A percentile compares a stretch with the other conserved stretches of the same genome.
phyloP scores from a whole-genome alignment of 768 basidiomycete genomes.

The Pleurotus sapidus region DNA sequence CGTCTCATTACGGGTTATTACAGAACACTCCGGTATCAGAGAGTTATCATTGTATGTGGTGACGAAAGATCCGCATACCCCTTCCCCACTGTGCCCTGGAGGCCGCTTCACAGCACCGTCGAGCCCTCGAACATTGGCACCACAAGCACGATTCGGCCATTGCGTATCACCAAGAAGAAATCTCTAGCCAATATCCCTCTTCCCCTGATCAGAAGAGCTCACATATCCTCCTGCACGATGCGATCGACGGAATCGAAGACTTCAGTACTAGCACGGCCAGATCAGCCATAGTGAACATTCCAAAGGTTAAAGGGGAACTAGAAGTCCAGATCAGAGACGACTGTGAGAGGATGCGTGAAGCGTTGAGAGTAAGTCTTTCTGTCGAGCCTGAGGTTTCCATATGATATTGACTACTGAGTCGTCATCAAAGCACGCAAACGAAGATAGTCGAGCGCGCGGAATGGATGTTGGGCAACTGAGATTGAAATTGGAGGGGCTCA shows the following conservation, averaged over 20 bases:
- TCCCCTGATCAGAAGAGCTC: no score
- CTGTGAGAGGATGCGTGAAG: not conserved
- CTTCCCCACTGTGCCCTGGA: no score
- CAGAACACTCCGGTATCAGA: not conserved
- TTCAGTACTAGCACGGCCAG: not conserved
- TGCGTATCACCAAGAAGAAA: constrained; percentile 5
- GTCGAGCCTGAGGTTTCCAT: no score
- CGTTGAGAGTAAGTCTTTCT: no score
- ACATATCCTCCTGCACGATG: not conserved
- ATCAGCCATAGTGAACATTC: not conserved
- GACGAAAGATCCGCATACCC: no score
- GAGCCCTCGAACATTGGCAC: no score
- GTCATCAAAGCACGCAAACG: no score
- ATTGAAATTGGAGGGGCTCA: not conserved
- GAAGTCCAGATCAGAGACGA: not conserved
- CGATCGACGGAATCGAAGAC: not conserved
- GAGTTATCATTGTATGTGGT: not conserved
- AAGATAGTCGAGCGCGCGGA: no score
- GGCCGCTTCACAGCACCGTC: no score
- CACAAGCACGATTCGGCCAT: not conserved
- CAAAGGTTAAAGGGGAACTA: not conserved
- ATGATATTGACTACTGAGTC: no score
- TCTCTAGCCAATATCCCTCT: no score
- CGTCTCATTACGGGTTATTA: not conserved
- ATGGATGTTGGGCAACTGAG: no score